These are phyloP conservation scores for Alternaria longipes DNA, from an alignment of 2,329 filamentous ascomycete genomes.

Conservation along the genomic window DNA sequence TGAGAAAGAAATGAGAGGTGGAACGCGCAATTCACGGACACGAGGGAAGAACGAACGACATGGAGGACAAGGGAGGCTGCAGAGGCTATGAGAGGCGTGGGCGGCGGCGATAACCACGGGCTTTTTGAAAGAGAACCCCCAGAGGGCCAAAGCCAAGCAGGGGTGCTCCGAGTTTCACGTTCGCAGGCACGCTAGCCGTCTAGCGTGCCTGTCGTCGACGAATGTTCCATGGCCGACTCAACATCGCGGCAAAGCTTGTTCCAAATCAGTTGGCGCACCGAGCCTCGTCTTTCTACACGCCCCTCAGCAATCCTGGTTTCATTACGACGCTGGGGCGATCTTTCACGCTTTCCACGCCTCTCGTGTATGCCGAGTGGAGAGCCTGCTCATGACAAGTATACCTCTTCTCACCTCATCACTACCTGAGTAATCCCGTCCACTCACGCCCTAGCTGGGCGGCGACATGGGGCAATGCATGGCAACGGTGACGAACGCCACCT, in stretches of 20 bases:
- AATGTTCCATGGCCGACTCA: conserved; percentile 7
- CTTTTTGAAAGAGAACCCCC: conserved; percentile 11
- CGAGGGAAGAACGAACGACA: conserved; percentile 4
- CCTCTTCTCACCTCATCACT: neutral
- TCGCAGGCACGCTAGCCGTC: conserved; percentile 3
- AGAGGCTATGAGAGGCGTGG: neutral
- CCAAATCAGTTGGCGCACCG: conserved; percentile 9
- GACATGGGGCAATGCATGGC: neutral
- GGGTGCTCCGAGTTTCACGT: conserved; percentile 19
- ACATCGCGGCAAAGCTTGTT: conserved; percentile 12
- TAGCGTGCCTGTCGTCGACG: conserved; percentile 13
- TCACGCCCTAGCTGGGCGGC: neutral
- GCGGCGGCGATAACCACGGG: conserved; percentile 3
- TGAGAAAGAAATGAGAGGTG: conserved; percentile 8
- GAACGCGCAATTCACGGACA: conserved; percentile 7
- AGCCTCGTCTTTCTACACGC: neutral
- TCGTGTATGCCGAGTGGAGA: conserved; percentile 4
- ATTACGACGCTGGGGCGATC: conserved; percentile 8
- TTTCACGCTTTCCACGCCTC: neutral
- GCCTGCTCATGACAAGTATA: conserved; percentile 1
- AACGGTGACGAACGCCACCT: neutral
- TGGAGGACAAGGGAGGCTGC: neutral
- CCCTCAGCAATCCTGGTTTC: neutral
- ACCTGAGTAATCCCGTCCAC: neutral
- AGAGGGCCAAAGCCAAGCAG: conserved; percentile 11